Conservation (phyloP, 2,329 filamentous ascomycete genomes). For the Ascochyta fabae region DNA sequence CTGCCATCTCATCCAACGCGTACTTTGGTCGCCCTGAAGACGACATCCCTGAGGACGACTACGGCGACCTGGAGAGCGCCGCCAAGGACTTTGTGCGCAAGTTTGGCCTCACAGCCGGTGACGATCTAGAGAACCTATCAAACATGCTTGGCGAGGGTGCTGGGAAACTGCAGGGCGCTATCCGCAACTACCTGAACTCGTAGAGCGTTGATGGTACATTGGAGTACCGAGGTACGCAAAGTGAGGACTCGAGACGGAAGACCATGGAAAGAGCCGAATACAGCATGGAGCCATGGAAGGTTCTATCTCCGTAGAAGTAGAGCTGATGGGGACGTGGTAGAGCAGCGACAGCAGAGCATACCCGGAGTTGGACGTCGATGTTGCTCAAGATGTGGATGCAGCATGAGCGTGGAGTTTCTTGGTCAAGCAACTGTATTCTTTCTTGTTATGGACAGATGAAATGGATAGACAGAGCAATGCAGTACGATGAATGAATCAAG, state of each 20-base stretch:
- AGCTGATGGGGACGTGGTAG: not conserved
- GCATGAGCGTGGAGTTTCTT: slow-evolving; percentile 6
- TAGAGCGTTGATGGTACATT: slow-evolving; percentile 25
- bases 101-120: slow-evolving; percentile 93
- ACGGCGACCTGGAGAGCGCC: slow-evolving; percentile 88
- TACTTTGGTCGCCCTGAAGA: slow-evolving; percentile 96
- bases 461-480: slow-evolving; percentile 13
- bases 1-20: slow-evolving; percentile 91
- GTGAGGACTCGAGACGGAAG: not conserved
- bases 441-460: not conserved
- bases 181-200: slow-evolving; percentile 50
- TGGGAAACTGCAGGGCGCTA: slow-evolving; percentile 73
- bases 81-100: slow-evolving; percentile 96
- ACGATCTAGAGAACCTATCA: slow-evolving; percentile 91
- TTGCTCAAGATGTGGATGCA: not conserved
- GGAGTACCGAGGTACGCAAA: not conserved
- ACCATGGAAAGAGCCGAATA: not conserved
- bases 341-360: not conserved
- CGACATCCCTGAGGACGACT: slow-evolving; percentile 72
- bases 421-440: not conserved
- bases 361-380: not conserved
- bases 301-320: slow-evolving; percentile 1
- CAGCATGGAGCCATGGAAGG: slow-evolving; percentile 12
- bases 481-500: not conserved
- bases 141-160: slow-evolving; percentile 86